Percentiles rank a stretch among this genome's conserved stretches.
Conservation (phyloP, 768 basidiomycete genomes). For the Podaxis rugospora region DNA sequence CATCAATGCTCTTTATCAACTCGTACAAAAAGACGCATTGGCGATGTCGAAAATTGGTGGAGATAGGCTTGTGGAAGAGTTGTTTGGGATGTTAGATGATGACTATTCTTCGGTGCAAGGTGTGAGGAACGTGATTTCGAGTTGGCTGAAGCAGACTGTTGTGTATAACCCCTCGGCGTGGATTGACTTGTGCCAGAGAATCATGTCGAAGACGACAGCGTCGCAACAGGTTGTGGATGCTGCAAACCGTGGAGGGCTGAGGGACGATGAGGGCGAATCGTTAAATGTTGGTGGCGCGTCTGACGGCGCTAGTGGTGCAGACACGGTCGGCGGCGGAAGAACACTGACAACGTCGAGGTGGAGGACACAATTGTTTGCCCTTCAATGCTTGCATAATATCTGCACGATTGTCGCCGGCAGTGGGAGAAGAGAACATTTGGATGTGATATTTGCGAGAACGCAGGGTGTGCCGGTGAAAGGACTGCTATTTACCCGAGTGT, state of each 20-base stretch:
- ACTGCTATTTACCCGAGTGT: constrained; percentile 78
- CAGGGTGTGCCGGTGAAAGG: constrained; percentile 50
- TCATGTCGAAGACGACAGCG: constrained; percentile 92
- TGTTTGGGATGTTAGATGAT: constrained; percentile 87
- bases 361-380: constrained; percentile 94
- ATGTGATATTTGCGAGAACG: constrained; percentile 64
- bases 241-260: constrained; percentile 44
- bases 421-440: constrained; percentile 79
- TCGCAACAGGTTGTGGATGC: constrained; percentile 71
- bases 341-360: constrained; percentile 72
- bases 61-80: constrained; percentile 87
- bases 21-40: constrained; percentile 92
- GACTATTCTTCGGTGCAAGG: constrained; percentile 93
- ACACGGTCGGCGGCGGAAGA: constrained; percentile 25
- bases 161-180: constrained; percentile 92
- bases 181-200: constrained; percentile 96
- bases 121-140: constrained; percentile 86
- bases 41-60: constrained; percentile 92
- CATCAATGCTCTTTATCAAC: constrained; percentile 94
- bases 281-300: constrained; percentile 59
- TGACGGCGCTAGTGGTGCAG: constrained; percentile 21
- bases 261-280: constrained; percentile 94
- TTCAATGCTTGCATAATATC: constrained; percentile 89
- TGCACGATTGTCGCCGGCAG: constrained; percentile 70
- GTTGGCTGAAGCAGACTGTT: constrained; percentile 95